A percentile compares a stretch with the other conserved stretches of the same genome.
Conservation (phyloP, 2,329 filamentous ascomycete species). For the Cladosporium sp. region DNA sequence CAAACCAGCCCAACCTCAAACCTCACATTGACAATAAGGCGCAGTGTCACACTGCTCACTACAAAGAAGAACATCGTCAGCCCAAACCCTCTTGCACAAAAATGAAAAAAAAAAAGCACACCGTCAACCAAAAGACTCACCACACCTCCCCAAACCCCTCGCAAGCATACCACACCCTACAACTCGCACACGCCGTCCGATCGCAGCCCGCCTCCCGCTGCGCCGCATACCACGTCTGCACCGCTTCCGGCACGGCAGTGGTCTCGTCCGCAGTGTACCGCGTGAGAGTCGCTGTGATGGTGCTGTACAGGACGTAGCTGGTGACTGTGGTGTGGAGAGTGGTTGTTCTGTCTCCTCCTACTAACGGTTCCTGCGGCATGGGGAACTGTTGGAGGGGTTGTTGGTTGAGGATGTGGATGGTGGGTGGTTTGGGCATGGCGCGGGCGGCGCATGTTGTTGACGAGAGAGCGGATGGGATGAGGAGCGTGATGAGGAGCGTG, state of each 20-base stretch:
- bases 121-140: background rate
- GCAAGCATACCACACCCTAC: constrained; percentile 10
- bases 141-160: background rate
- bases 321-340: background rate
- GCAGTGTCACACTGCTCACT: constrained; percentile 4
- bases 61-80: background rate
- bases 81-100: background rate
- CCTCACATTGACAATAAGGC: constrained; percentile 10
- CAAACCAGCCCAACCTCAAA: background rate
- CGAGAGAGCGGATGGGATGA: background rate
- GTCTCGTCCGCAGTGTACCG: background rate
- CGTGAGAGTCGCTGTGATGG: background rate
- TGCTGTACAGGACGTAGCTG: background rate
- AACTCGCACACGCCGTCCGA: background rate
- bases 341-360: background rate
- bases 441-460: background rate
- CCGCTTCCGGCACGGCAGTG: background rate
- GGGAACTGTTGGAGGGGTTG: background rate
- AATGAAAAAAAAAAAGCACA: too few relatives aligned
- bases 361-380: background rate
- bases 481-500: background rate
- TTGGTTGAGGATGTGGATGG: background rate
- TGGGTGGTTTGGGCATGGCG: background rate
- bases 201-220: background rate
- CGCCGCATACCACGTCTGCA: constrained; percentile 7